These are phyloP conservation scores for Xylariales sp. DNA, from an alignment of 2,329 filamentous ascomycete species.

Conservation along the genomic window DNA sequence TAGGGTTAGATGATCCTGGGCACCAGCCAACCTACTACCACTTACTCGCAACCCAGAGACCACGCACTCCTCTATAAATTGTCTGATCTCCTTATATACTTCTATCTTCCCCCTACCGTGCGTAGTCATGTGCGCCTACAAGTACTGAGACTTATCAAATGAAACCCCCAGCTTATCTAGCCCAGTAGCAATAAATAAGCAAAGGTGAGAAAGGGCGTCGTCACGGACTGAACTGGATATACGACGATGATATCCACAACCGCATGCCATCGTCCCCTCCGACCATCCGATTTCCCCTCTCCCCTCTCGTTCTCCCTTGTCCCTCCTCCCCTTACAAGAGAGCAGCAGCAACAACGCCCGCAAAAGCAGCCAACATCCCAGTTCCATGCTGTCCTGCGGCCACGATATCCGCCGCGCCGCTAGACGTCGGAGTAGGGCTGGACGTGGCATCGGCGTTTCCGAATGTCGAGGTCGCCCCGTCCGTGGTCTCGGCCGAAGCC, in stretches of 20 bases:
- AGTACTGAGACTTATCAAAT: too few relatives aligned
- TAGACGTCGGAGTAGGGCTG: background rate
- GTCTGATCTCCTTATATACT: too few relatives aligned
- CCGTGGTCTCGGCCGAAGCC: background rate
- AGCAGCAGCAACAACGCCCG: constrained; percentile 43
- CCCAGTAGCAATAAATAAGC: too few relatives aligned
- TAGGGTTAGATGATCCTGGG: background rate
- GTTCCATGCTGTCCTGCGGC: constrained; percentile 16
- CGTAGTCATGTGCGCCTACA: too few relatives aligned
- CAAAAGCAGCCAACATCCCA: constrained; percentile 45
- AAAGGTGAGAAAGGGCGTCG: too few relatives aligned
- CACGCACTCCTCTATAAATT: background rate
- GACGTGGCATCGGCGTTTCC: constrained; percentile 8
- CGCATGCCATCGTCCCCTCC: too few relatives aligned
- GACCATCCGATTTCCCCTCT: too few relatives aligned
- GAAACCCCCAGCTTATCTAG: too few relatives aligned
- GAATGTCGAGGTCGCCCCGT: constrained; percentile 12
- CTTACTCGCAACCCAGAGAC: background rate
- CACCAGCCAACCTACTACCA: background rate
- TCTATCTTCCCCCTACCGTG: too few relatives aligned
- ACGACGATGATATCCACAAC: too few relatives aligned
- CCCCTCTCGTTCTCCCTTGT: too few relatives aligned
- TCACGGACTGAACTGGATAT: too few relatives aligned
- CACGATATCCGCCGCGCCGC: constrained; percentile 30
- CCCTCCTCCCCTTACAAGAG: constrained; percentile 38